Conservation (phyloP, 371 early-diverging fungal species). For the Globomyces sp. region DNA sequence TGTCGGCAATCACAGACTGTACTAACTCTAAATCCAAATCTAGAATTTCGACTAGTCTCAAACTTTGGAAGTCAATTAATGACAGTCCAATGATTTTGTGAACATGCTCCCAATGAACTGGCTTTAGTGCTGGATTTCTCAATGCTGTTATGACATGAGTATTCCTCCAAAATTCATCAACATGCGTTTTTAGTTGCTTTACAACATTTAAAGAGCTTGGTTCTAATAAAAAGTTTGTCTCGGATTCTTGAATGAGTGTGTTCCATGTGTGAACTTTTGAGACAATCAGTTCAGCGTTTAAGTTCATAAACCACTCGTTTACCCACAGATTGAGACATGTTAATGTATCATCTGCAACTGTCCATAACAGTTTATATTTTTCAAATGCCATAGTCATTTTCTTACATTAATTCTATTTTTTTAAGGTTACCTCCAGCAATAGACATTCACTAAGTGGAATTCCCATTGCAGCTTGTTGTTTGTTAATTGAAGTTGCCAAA, state of each 20-base stretch:
- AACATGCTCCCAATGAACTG: slow-evolving; percentile 45
- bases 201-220: slow-evolving; percentile 27
- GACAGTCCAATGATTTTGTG: slow-evolving; percentile 38
- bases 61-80: slow-evolving; percentile 32
- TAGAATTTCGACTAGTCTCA: slow-evolving; percentile 38
- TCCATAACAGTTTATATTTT: slow-evolving; percentile 23
- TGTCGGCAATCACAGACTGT: slow-evolving; percentile 39
- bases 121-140: slow-evolving; percentile 40
- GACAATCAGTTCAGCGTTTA: slow-evolving; percentile 27
- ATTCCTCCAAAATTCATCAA: slow-evolving; percentile 40
- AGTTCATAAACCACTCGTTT: slow-evolving; percentile 27
- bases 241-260: neutral
- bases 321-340: slow-evolving; percentile 22
- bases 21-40: slow-evolving; percentile 45
- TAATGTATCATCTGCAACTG: slow-evolving; percentile 10
- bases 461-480: slow-evolving; percentile 22
- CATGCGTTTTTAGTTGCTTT: slow-evolving; percentile 29
- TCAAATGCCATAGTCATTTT: neutral
- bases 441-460: slow-evolving; percentile 12
- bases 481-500: slow-evolving; percentile 21
- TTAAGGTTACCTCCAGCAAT: neutral
- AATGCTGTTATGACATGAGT: slow-evolving; percentile 39
- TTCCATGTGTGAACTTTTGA: slow-evolving; percentile 25
- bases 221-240: neutral
- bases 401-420: slow-evolving; percentile 5